phyloP scores from a whole-genome alignment of 1,284 basidiomycete species.

The Trametes pubescens region DNA sequence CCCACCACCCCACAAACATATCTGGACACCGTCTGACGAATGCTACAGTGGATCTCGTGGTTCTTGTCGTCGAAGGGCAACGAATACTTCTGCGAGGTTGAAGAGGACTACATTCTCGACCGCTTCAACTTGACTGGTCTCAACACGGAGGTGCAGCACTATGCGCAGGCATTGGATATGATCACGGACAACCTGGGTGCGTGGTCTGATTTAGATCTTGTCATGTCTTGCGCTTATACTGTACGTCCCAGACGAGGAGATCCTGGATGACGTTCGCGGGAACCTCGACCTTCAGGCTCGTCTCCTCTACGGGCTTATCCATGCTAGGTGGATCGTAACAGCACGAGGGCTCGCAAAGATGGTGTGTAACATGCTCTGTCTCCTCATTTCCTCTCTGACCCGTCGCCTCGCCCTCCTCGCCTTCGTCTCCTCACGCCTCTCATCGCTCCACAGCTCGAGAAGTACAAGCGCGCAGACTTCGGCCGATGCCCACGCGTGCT shows the following conservation, averaged over 20 bases:
- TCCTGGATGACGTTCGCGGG: constrained; percentile 79
- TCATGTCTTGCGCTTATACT: not conserved
- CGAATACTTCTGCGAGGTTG: constrained; percentile 99
- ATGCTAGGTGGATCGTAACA: constrained; percentile 97
- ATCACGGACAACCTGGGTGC: constrained; percentile 93
- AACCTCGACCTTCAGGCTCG: constrained; percentile 93
- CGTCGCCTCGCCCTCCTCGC: not conserved
- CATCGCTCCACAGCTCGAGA: constrained; percentile 75
- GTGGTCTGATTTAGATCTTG: constrained; percentile 35
- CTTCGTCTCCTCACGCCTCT: constrained; percentile 8
- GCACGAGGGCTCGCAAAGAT: constrained; percentile 94
- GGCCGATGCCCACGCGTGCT: constrained; percentile 95
- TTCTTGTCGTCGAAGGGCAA: constrained; percentile 96
- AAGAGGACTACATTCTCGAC: constrained; percentile 99
- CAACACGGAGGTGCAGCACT: constrained; percentile 96
- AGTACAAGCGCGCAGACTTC: constrained; percentile 97
- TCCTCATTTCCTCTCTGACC: not conserved
- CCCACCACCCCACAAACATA: not conserved
- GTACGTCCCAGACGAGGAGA: constrained; percentile 65
- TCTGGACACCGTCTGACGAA: not conserved
- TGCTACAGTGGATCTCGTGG: constrained; percentile 92
- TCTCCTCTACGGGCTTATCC: constrained; percentile 94
- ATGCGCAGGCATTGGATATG: constrained; percentile 92
- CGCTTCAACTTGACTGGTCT: constrained; percentile 98
- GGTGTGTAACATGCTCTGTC: constrained; percentile 59